Evolutionary conservation across 139 green algal species (phyloP).

Genomic region (Chlorella ohadii): DNA sequence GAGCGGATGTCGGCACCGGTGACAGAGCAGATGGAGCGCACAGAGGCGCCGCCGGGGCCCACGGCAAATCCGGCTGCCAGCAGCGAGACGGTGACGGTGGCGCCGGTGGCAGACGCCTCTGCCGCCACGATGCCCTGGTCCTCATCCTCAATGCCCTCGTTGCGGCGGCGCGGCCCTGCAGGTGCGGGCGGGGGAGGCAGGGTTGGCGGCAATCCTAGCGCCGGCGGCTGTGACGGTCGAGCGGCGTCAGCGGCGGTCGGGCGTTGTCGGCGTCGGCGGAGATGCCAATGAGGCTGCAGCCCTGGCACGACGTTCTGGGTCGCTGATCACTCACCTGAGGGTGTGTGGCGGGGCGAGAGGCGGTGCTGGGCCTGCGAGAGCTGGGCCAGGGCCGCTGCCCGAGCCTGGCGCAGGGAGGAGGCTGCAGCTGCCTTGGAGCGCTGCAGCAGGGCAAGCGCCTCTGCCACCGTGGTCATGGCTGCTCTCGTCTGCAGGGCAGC

Average conservation of each 20-base stretch:
- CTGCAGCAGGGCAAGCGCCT: background rate
- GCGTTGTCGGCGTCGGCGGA: background rate
- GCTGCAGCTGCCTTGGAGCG: background rate
- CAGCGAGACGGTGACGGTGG: conserved; percentile 76
- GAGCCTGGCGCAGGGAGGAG: background rate
- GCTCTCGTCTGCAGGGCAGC: background rate
- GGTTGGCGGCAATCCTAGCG: background rate
- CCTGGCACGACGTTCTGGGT: background rate
- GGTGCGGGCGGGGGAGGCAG: background rate
- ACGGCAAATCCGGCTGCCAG: conserved; percentile 73
- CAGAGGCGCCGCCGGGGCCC: conserved; percentile 66
- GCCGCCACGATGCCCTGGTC: conserved; percentile 83
- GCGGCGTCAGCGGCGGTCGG: background rate
- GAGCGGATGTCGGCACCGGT: conserved; percentile 81
- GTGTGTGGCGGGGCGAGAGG: background rate
- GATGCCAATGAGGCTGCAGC: background rate
- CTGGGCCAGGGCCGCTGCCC: background rate
- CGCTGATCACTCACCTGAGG: background rate
- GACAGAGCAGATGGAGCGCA: conserved; percentile 81
- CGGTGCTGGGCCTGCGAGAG: conserved; percentile 1
- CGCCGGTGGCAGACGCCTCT: conserved; percentile 55
- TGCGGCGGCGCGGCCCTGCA: conserved; percentile 69
- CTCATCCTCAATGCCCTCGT: conserved; percentile 83
- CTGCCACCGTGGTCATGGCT: background rate
- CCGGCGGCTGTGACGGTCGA: too few species aligned